Percentiles rank a stretch among this genome's conserved stretches.
Conservation (phyloP, 2,329 filamentous ascomycete genomes). For the Teratosphaeria pseudoeucalypti region DNA sequence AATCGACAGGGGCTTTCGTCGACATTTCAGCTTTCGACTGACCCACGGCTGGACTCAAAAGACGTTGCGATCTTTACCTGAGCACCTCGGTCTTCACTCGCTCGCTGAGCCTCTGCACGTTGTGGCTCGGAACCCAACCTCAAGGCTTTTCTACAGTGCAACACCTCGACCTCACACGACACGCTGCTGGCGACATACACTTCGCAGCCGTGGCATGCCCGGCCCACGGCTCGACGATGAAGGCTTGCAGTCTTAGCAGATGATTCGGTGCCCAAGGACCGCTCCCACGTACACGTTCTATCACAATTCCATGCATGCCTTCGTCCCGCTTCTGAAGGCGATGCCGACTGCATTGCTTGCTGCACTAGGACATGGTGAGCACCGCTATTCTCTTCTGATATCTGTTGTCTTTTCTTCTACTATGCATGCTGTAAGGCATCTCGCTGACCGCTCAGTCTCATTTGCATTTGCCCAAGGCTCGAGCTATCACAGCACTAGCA, state of each 20-base stretch:
- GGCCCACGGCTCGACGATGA: neutral
- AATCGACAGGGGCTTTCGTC: neutral
- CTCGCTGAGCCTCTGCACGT: too few relatives aligned
- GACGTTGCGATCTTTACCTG: too few relatives aligned
- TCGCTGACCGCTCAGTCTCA: neutral
- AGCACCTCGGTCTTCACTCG: too few relatives aligned
- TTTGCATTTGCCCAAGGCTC: neutral
- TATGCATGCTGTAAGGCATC: neutral
- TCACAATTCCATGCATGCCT: neutral
- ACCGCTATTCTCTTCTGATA: neutral
- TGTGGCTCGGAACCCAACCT: too few relatives aligned
- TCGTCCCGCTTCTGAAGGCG: neutral
- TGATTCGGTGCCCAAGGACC: neutral
- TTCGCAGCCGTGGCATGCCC: neutral
- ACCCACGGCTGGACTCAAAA: too few relatives aligned
- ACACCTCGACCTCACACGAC: neutral
- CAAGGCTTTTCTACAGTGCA: neutral
- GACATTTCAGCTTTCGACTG: neutral
- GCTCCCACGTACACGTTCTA: neutral
- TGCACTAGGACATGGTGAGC: neutral
- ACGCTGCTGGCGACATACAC: neutral
- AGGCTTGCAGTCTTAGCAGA: neutral
- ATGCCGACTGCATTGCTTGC: neutral
- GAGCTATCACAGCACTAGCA: neutral
- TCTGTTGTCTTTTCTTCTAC: neutral